phyloP scores from a whole-genome alignment of 139 green algal genomes.

The Auxenochlorella protothecoides region DNA sequence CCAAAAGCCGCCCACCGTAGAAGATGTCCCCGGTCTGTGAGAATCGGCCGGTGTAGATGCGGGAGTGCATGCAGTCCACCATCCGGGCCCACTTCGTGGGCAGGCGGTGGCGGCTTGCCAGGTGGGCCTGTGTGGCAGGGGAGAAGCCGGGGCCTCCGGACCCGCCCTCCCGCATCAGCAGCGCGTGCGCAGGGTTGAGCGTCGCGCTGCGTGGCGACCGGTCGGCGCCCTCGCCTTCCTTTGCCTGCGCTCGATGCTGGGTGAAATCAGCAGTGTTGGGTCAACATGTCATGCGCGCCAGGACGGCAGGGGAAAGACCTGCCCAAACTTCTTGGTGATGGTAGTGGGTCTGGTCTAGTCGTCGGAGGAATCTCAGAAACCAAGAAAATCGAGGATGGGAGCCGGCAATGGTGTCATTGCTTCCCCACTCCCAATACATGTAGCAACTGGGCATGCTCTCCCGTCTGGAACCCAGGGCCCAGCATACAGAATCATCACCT shows the following conservation, averaged over 20 bases:
- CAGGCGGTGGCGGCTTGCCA: slow-evolving; percentile 22
- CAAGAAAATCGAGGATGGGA: no score
- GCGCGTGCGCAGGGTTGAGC: slow-evolving; percentile 10
- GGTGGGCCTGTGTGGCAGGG: slow-evolving; percentile 2
- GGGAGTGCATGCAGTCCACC: slow-evolving; percentile 46
- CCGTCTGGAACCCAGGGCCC: neutral
- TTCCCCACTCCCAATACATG: no score
- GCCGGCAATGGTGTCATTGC: neutral
- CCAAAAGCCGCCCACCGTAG: neutral
- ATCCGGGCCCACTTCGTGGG: slow-evolving; percentile 15
- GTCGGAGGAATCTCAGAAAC: neutral
- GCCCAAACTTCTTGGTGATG: neutral
- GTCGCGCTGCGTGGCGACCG: neutral
- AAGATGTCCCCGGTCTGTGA: slow-evolving; percentile 67
- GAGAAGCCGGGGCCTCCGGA: neutral
- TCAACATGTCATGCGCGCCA: neutral
- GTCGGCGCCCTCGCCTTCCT: neutral
- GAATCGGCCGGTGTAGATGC: slow-evolving; percentile 91
- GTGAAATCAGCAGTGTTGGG: neutral
- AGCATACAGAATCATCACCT: neutral
- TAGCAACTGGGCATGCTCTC: neutral
- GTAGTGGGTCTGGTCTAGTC: no score
- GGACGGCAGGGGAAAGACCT: neutral
- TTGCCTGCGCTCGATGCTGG: neutral
- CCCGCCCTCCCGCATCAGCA: slow-evolving; percentile 18